Evolutionary conservation across 805 yeast genomes (phyloP).

Genomic region (Ogataea nonfermentans): DNA sequence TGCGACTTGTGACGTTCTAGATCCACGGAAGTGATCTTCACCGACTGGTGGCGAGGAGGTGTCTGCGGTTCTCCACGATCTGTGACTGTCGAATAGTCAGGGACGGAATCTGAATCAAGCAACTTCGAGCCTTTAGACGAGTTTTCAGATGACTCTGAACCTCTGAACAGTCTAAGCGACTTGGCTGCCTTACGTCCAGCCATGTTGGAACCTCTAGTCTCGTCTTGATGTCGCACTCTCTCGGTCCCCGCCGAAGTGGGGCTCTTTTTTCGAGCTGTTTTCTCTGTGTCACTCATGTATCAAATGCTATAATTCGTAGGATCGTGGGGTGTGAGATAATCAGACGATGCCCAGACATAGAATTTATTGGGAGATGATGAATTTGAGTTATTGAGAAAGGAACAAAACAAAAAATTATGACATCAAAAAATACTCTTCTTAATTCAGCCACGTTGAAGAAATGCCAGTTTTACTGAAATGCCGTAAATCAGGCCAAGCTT

Average conservation of each 20-base stretch:
- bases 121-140: conserved; percentile 5
- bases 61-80: not conserved
- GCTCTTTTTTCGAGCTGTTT: conserved; percentile 1
- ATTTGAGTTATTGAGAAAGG: not conserved
- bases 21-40: conserved; percentile 17
- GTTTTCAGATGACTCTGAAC: conserved; percentile 27
- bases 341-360: conserved; percentile 7
- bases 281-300: conserved; percentile 4
- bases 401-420: conserved; percentile 8
- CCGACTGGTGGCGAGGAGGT: conserved; percentile 13
- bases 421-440: not conserved
- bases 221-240: conserved; percentile 8
- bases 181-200: conserved; percentile 60
- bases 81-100: not conserved
- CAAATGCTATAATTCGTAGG: not conserved
- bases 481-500: conserved; percentile 46
- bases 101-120: conserved; percentile 2
- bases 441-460: conserved; percentile 7
- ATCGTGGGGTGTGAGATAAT: not conserved
- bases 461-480: not conserved
- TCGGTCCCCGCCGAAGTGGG: conserved; percentile 4
- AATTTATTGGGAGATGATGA: not conserved
- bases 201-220: conserved; percentile 20
- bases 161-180: conserved; percentile 51
- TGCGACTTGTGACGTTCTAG: conserved; percentile 14